Evolutionary conservation across 768 basidiomycete species (phyloP), one percentile per base, ranked within the genome.

Genomic region (Tulasnella sp.): DNA sequence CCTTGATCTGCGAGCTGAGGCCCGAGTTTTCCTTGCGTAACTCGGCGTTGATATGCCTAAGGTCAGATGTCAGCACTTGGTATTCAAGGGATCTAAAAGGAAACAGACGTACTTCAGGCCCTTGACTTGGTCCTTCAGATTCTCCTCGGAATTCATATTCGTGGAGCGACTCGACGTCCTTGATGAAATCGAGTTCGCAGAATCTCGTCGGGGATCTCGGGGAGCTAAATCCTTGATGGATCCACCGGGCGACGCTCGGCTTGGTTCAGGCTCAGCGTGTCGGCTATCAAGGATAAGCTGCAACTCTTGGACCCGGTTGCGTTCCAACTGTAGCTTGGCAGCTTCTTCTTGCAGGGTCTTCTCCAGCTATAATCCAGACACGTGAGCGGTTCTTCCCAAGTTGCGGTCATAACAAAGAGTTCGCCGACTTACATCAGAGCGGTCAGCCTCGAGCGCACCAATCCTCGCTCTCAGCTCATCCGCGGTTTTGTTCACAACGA

Each of bases 21-120:
- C 88, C 86, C 3, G 90, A 83, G 82, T 91, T 94, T 85, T 98
- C 96, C 82, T 93, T 92, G 83, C 94, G 93, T 56, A 98, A 87
- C 82, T 96, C 93, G 83, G 94, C 92, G 31, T 98, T 91, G 82
- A 98, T 94, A 83, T 95, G 92, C 85, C 94, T 94, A 62, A 2
- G 14, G 19, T 48, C 38, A 77, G 58, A 10, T 38, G 19, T 74
- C 8, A 31, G 34, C 14, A 27, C 74, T 80, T 71, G 83, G 56
- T 76, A 76, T 39, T 24, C 71, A 38, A n/a, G 46, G 71, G 18
- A 31, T 48, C 21, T 34, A 48, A 24, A 71, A 18, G 7, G 48
- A 16, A 46, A 80, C 14, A 18, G 42, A 84, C 88, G 36, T 84
- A 94, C 94, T 96, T 96, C 56, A 97, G 89, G 10, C 95, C 95